A percentile compares a stretch with the other conserved stretches of the same genome.
Evolutionary conservation across 495 filamentous ascomycete species (phyloP).

Genomic region (Penicillium pancosmium): DNA sequence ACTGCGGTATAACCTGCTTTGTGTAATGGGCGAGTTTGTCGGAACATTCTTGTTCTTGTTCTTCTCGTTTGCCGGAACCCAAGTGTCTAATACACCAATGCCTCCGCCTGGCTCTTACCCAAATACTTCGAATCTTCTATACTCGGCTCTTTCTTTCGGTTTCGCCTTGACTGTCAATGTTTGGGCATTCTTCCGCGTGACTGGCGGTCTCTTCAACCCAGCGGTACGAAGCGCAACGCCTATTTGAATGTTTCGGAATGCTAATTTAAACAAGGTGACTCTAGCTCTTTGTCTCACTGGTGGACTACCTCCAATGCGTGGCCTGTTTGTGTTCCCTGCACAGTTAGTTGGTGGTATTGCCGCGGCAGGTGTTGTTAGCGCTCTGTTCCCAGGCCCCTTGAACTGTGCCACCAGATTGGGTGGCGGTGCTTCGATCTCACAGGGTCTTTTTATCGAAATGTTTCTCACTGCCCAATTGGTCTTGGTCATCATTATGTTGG

Average conservation of each 20-base stretch:
- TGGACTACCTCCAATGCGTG: slow-evolving; percentile 55
- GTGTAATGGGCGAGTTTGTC: slow-evolving; percentile 68
- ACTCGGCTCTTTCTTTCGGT: slow-evolving; percentile 72
- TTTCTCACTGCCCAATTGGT: slow-evolving; percentile 79
- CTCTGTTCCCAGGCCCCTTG: slow-evolving; percentile 64
- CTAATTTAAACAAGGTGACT: slow-evolving; percentile 48
- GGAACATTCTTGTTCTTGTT: slow-evolving; percentile 86
- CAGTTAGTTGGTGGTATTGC: slow-evolving; percentile 63
- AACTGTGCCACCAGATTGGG: slow-evolving; percentile 63
- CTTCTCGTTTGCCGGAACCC: slow-evolving; percentile 77
- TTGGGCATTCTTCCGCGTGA: slow-evolving; percentile 84
- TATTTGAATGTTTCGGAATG: neutral
- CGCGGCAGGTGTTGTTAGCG: slow-evolving; percentile 61
- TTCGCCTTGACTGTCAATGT: slow-evolving; percentile 78
- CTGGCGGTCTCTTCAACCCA: slow-evolving; percentile 82
- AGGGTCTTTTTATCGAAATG: slow-evolving; percentile 79
- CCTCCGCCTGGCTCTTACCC: slow-evolving; percentile 37
- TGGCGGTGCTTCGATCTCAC: slow-evolving; percentile 56
- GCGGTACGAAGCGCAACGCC: slow-evolving; percentile 47
- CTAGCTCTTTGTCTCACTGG: slow-evolving; percentile 60
- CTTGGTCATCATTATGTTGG: slow-evolving; percentile 80
- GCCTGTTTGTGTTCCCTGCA: slow-evolving; percentile 50
- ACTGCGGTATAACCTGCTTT: slow-evolving; percentile 57
- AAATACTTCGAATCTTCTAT: slow-evolving; percentile 59
- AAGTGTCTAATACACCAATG: slow-evolving; percentile 64